Evolutionary conservation across 805 yeast species (phyloP).

Genomic region (Hanseniaspora osmophila): DNA sequence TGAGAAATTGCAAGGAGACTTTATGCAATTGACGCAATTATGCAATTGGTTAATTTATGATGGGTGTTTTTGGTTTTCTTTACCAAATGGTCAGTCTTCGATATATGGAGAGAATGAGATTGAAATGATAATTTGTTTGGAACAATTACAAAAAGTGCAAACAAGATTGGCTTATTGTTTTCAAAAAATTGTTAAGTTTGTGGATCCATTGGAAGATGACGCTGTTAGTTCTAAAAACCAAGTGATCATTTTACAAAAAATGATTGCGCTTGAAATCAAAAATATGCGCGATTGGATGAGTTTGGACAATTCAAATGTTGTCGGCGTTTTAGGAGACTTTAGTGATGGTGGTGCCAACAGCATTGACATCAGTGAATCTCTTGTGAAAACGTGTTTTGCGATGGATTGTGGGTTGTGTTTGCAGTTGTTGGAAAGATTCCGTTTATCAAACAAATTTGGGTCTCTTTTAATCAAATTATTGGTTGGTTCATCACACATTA

Average conservation of each 20-base stretch:
- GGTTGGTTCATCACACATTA: no score
- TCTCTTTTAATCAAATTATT: no score
- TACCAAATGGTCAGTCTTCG: constrained; percentile 7
- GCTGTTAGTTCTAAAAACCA: neutral
- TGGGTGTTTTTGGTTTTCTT: constrained; percentile 12
- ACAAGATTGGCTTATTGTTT: neutral
- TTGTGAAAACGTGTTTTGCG: neutral
- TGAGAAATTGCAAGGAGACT: neutral
- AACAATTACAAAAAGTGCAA: neutral
- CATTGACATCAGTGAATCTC: neutral
- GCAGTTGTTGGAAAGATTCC: neutral
- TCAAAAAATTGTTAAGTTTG: neutral
- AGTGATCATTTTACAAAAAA: neutral
- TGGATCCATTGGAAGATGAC: neutral
- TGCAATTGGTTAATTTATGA: constrained; percentile 9
- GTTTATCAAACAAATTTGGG: neutral
- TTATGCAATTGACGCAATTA: neutral
- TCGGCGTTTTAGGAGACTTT: neutral
- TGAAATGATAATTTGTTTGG: neutral
- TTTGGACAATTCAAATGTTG: neutral
- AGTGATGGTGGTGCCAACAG: neutral
- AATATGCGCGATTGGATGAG: neutral
- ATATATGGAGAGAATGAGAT: neutral
- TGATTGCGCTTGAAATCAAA: neutral
- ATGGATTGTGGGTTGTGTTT: neutral